These are phyloP conservation scores for Xanthoconium separans DNA, from an alignment of 1,284 basidiomycete genomes.

Conservation along the genomic window DNA sequence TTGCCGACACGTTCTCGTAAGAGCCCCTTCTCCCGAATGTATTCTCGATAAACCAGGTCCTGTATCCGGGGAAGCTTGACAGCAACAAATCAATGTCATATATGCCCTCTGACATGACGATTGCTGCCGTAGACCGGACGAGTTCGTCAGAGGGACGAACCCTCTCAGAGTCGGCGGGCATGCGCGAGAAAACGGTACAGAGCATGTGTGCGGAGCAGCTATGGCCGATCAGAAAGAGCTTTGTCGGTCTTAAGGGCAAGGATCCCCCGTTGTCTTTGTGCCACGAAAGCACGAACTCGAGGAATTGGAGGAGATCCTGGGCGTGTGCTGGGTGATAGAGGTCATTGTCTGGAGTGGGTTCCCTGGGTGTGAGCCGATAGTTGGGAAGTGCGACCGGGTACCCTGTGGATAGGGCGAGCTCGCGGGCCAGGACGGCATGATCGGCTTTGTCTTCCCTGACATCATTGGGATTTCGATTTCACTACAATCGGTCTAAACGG, in stretches of 20 bases:
- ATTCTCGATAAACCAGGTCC: slow-evolving; percentile 61
- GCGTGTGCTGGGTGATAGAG: slow-evolving; percentile 71
- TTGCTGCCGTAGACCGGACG: slow-evolving; percentile 47
- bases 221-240: slow-evolving; percentile 67
- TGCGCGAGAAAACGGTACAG: slow-evolving; percentile 63
- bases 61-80: slow-evolving; percentile 60
- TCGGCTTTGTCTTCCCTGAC: slow-evolving; percentile 69
- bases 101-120: slow-evolving; percentile 71
- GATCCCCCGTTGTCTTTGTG: slow-evolving; percentile 12
- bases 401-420: slow-evolving; percentile 47
- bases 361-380: slow-evolving; percentile 61
- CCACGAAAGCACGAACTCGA: slow-evolving; percentile 51
- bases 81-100: slow-evolving; percentile 70
- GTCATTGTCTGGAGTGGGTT: slow-evolving; percentile 36
- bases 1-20: slow-evolving; percentile 51
- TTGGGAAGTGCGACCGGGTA: slow-evolving; percentile 69
- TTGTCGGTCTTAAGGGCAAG: slow-evolving; percentile 24
- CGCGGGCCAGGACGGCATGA: slow-evolving; percentile 51
- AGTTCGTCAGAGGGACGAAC: slow-evolving; percentile 47
- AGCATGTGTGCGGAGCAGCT: slow-evolving; percentile 81
- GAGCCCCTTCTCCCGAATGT: slow-evolving; percentile 53
- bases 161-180: slow-evolving; percentile 34
- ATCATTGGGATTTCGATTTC: slow-evolving; percentile 5
- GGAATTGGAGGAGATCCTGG: slow-evolving; percentile 58
- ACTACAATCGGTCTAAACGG: slow-evolving; percentile 1